Evolutionary conservation across 23 red algal species (phyloP), one percentile per base, ranked within the genome.

Genomic region (Pyropia yezoensis): DNA sequence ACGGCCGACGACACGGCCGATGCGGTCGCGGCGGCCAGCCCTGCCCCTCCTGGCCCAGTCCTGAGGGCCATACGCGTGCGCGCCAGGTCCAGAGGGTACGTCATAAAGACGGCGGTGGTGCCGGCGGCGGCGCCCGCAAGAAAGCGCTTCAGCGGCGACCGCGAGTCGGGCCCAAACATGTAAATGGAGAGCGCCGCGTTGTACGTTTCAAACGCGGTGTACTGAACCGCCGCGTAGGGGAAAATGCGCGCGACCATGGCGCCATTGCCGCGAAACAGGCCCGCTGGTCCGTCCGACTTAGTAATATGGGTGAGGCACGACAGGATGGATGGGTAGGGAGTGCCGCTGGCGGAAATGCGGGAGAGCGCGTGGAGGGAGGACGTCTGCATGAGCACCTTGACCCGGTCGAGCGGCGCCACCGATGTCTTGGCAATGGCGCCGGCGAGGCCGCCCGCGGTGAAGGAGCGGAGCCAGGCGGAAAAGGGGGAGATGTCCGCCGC

Each of bases 191-290:
- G 53, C 15, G 56, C 54, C 27, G 67, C 60, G 56, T 96, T 71
- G 54, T 82, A 96, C 28, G 69, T 62, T 69, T 96, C 90, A 33
- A 96, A 96, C 2, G 90, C 62, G 13, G 67, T 71, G 63, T 86
- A 96, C 65, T 96, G 90, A 21, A 96, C 74, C 20, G 90, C 90
- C 50, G 82, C 82, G 72, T 96, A 96, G 32, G 90, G 90, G 56
- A 81, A 75, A 50, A 96, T 96, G 50, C 90, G 90, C 3, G 80
- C 69, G 60, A 96, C 32, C 24, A 79, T 88, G 5, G 90, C 90
- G 16, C 61, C 63, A 62, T 96, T 96, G 27, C 90, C 90, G 33
- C 84, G 77, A 67, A 77, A 96, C 63, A 96, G 83, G 21, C 90
- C 90, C 47, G 65, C 27, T 52, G 88, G 55, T 9, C 90, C 90